Base-by-base conservation (phyloP, 106 monocot species). In the Alisma plantagoaquatica region DNA sequence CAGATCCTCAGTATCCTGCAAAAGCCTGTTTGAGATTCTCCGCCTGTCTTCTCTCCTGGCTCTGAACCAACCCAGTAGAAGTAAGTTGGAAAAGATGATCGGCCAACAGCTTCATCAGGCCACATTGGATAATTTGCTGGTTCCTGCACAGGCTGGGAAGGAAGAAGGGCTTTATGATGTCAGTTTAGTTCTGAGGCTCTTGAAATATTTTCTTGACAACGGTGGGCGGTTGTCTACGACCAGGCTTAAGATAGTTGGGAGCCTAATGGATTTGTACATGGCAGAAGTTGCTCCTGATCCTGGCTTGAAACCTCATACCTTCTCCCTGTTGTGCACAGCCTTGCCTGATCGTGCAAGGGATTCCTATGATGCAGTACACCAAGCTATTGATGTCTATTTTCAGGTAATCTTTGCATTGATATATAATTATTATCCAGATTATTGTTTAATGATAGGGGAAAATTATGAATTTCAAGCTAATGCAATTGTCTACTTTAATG, bases 201-300 rank as follows among this genome's bases (percentile, higher is more conserved):
- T 89, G 68, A 69, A 60, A 28, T 78, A 53, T 10, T 96, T 96
- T 46, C 65, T 84, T 14, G 47, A 22, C 22, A 62, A 26, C 28
- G 72, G 43, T 6, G 80, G 62, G 2, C 23, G 31, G 49, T 54
- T 43, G 12, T 41, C 29, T 20, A 20, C 29, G 11, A 3, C 58
- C 30, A 57, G 76, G 44, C 41, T 89, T 73, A 89, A 76, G 69
- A 75, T 53, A 29, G 73, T 84, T 7, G 96, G 75, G 23, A 62
- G 50, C 3, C 50, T 96, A 46, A 61, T 84, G 27, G 96, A 96
- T 60, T 65, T 84, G 43, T 96, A 96, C 66, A 43, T 96, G 53
- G 81, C 89, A 10, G 96, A 96, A 73, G 78, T 89, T 29, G 96
- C 96, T 27, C 89, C 96, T 1, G 96, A 96, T 70, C 51, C 73